Conservation (phyloP, 1,139 yeast species). For the Debaryomyces robertsiae region DNA sequence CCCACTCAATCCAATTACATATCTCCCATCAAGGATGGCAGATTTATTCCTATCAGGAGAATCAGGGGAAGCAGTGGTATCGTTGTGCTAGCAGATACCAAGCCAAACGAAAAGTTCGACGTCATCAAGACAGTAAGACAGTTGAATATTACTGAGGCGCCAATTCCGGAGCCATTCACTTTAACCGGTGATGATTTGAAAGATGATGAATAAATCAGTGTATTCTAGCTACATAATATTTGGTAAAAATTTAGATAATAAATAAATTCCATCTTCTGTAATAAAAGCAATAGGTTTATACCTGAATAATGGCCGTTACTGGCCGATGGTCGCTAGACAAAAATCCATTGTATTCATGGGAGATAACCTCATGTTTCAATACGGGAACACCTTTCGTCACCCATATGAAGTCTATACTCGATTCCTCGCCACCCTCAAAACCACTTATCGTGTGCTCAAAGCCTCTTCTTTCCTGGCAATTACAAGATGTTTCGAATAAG, state of each 20-base stretch:
- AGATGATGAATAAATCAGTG: constrained; percentile 25
- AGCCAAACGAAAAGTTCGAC: constrained; percentile 66
- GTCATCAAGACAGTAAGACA: constrained; percentile 86
- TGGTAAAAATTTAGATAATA: constrained; percentile 5
- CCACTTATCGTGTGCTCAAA: constrained; percentile 16
- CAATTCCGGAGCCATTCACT: constrained; percentile 84
- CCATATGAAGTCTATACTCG: constrained; percentile 21
- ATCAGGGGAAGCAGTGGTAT: constrained; percentile 82
- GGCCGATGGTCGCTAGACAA: constrained; percentile 26
- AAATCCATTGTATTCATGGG: constrained; percentile 15
- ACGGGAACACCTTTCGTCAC: constrained; percentile 12
- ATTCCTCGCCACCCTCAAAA: constrained; percentile 20
- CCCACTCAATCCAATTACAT: constrained; percentile 90
- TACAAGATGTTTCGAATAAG: constrained; percentile 13
- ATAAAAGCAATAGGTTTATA: constrained; percentile 9
- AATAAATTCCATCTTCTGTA: not conserved
- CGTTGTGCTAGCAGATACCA: constrained; percentile 71
- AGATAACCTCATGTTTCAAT: constrained; percentile 17
- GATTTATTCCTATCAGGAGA: constrained; percentile 83
- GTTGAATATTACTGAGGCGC: constrained; percentile 80
- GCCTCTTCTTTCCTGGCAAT: constrained; percentile 15
- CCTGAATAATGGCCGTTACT: constrained; percentile 22
- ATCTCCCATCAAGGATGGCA: constrained; percentile 70
- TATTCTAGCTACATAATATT: constrained; percentile 6
- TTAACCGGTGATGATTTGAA: constrained; percentile 56